These are phyloP conservation scores for Dactylellina drechsleri DNA, from an alignment of 2,329 filamentous ascomycete species.

Conservation along the genomic window DNA sequence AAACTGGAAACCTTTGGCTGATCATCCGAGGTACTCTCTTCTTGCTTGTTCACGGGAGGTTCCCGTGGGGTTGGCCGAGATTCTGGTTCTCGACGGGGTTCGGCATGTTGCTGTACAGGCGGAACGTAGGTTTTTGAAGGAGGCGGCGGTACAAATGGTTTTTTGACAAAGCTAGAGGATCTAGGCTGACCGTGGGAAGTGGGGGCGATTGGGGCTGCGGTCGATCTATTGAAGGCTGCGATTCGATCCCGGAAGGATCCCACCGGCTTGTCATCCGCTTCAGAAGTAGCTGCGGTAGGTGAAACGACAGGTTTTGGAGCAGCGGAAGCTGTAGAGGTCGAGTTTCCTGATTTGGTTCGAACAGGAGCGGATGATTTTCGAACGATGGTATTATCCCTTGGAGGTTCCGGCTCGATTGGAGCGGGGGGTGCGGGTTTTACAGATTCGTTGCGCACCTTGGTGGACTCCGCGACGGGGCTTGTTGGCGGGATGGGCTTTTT, in stretches of 20 bases:
- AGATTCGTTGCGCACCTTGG: conserved; percentile 2
- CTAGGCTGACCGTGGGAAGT: conserved; percentile 72
- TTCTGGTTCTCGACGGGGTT: conserved; percentile 86
- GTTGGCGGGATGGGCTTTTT: conserved; percentile 26
- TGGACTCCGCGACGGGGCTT: conserved; percentile 23
- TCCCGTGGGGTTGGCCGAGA: conserved; percentile 59
- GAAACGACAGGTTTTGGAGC: conserved; percentile 30
- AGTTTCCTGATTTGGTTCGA: conserved; percentile 55
- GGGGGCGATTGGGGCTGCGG: conserved; percentile 85
- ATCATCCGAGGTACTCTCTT: conserved; percentile 71
- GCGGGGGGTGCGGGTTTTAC: conserved; percentile 1
- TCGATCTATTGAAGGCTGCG: conserved; percentile 92
- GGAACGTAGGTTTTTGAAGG: conserved; percentile 93
- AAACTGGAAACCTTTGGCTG: conserved; percentile 90
- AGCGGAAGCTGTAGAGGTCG: conserved; percentile 59
- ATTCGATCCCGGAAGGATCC: conserved; percentile 92
- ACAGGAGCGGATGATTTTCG: conserved; percentile 51
- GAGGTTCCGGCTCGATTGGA: conserved; percentile 23
- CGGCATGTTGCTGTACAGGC: conserved; percentile 74
- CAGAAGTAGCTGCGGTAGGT: conserved; percentile 24
- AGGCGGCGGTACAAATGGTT: conserved; percentile 94
- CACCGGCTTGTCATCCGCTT: conserved; percentile 40
- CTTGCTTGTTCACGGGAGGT: conserved; percentile 61
- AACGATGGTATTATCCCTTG: conserved; percentile 11
- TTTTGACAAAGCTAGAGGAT: conserved; percentile 82